Conservation (phyloP, 2,329 filamentous ascomycete genomes). For the Venturia effusa region DNA sequence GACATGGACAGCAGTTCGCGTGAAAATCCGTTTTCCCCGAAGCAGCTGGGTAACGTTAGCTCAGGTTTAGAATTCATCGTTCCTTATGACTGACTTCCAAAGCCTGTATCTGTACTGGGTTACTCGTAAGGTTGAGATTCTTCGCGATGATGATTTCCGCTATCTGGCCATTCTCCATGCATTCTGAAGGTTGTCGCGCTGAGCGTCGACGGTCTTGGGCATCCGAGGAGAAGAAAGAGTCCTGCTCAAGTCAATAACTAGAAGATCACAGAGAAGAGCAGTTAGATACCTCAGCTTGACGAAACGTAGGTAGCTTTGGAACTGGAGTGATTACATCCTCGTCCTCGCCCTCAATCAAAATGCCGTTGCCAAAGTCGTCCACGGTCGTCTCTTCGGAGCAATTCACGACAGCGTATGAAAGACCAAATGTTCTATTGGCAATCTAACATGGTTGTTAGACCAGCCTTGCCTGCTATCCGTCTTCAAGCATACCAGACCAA, state of each 20-base stretch:
- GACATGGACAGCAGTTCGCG: slow-evolving; percentile 59
- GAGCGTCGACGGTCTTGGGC: neutral
- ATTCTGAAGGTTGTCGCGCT: neutral
- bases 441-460: neutral
- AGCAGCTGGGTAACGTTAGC: slow-evolving; percentile 50
- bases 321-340: slow-evolving; percentile 12
- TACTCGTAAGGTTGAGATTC: slow-evolving; percentile 63
- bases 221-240: slow-evolving; percentile 6
- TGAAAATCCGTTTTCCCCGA: slow-evolving; percentile 66
- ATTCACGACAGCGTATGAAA: slow-evolving; percentile 58
- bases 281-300: neutral
- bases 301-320: neutral
- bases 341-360: slow-evolving; percentile 39
- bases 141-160: slow-evolving; percentile 76
- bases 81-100: slow-evolving; percentile 37
- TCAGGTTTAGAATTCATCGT: neutral
- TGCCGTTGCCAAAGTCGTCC: slow-evolving; percentile 66
- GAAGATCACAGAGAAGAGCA: too few species aligned
- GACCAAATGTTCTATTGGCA: slow-evolving; percentile 56
- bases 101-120: slow-evolving; percentile 71
- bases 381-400: slow-evolving; percentile 65
- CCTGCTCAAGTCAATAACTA: neutral
- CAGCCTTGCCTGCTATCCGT: slow-evolving; percentile 11
- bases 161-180: slow-evolving; percentile 31
- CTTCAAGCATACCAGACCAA: slow-evolving; percentile 28